Base-by-base conservation (phyloP, 2,329 filamentous ascomycete genomes). In the Hortaea werneckii region DNA sequence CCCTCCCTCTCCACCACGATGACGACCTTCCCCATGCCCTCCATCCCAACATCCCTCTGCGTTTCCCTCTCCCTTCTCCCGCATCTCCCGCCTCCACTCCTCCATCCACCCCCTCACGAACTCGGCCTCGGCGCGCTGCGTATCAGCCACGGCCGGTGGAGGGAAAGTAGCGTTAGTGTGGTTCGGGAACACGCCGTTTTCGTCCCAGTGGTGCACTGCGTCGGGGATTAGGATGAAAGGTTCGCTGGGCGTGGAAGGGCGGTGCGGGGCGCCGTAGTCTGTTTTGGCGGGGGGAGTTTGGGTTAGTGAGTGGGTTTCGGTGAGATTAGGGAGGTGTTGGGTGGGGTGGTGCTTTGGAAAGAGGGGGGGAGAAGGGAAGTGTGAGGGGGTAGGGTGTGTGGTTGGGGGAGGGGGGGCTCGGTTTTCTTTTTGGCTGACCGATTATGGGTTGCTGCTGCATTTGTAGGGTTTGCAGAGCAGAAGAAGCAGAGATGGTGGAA, bases 141-240 rank as follows among this genome's bases (percentile, higher is more conserved):
- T 72, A 10, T 79, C 70, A 3, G 67, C 69, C 5, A 87, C 73
- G 2, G 78, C 66, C 1, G 65, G 58, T 0, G 82, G 82, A 1
- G 82, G 82, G 29, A 86, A 58, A 0, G 66, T 65, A 1, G 70
- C 53, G 5, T 71, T 76, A 0, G 80, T 82, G 60, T 85, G 72
- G 47, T 82, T 81, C 1, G 69, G 63, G 42, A 81, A 78, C n/a
- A 84, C 55, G 1, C 58, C 58, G 32, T 60, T 58, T 44, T 60
- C 56, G 34, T 61, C 58, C 56, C 56, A 0, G 60, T 90, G 85
- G 63, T 94, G 87, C 13, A 89, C 84, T 0, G 78, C 85, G n/a
- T 76, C 75, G 3, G 73, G 68, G 40, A 94, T 87, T 40, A 90
- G 60, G n/a, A 86, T 72, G 51, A 82, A 85, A 0, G 86, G 86